phyloP scores from a whole-genome alignment of 192 early-diverging fungal species.

The Coemansia sp. region DNA sequence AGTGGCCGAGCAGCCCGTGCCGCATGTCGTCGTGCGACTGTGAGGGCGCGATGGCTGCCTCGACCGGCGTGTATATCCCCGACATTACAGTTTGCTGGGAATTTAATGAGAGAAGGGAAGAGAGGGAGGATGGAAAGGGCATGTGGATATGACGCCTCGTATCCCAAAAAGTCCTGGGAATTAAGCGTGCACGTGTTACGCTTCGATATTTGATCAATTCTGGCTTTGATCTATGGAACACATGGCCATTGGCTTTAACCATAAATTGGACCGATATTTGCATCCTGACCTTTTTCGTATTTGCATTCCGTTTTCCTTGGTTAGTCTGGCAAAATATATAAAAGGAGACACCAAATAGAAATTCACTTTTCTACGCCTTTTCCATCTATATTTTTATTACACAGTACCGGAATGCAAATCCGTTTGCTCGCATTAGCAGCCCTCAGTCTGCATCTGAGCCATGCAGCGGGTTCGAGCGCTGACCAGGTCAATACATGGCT shows the following conservation, averaged over 20 bases:
- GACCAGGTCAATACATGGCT: slow-evolving; percentile 24
- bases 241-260: no score
- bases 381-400: neutral
- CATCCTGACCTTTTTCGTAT: no score
- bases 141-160: neutral
- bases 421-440: slow-evolving; percentile 9
- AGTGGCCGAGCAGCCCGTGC: neutral
- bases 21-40: slow-evolving; percentile 1
- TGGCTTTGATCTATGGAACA: no score
- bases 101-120: neutral
- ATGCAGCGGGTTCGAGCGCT: neutral
- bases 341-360: neutral
- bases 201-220: no score
- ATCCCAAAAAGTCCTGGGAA: no score
- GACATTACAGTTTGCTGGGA: slow-evolving; percentile 11
- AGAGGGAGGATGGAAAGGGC: neutral
- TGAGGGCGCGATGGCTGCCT: slow-evolving; percentile 6
- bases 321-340: neutral
- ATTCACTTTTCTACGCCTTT: neutral
- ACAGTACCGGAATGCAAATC: neutral
- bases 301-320: neutral
- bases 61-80: slow-evolving; percentile 29
- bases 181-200: no score
- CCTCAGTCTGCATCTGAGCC: slow-evolving; percentile 2
- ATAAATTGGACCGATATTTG: no score